phyloP scores from a whole-genome alignment of 148 eudicot species.

The Arbutus unedo region DNA sequence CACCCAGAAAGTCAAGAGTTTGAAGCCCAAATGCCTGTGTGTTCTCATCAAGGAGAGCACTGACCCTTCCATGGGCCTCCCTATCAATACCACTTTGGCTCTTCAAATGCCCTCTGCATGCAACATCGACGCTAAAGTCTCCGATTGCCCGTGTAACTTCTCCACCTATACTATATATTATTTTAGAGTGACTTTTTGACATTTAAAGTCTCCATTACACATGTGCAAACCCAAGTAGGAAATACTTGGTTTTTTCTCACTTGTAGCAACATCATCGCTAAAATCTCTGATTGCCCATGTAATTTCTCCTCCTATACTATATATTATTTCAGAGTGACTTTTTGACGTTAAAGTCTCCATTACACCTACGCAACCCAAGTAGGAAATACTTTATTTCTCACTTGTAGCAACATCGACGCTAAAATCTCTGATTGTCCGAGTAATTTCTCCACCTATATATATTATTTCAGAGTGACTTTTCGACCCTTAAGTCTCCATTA shows the following conservation, averaged over 20 bases:
- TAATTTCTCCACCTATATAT: too few species aligned
- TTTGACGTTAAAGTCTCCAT: too few species aligned
- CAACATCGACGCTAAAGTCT: constrained; percentile 39
- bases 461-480: too few species aligned
- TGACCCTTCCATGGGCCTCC: constrained; percentile 41
- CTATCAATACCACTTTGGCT: constrained; percentile 42
- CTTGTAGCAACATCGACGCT: not conserved
- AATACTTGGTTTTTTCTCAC: not conserved
- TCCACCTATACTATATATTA: not conserved
- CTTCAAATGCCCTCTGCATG: constrained; percentile 42
- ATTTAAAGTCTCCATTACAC: too few species aligned
- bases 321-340: too few species aligned
- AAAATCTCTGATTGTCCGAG: too few species aligned
- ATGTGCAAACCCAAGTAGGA: not conserved
- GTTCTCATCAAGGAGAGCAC: constrained; percentile 45
- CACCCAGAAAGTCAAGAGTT: constrained; percentile 30
- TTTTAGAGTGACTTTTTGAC: not conserved
- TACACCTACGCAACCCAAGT: too few species aligned
- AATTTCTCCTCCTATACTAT: too few species aligned
- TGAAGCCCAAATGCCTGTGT: constrained; percentile 41
- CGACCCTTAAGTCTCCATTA: too few species aligned
- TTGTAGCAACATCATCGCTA: not conserved
- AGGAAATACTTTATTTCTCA: not conserved
- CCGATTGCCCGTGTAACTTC: constrained; percentile 39
- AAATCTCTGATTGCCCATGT: too few species aligned